Conservation (phyloP, 2,329 filamentous ascomycete genomes). For the Scedosporium apiospermum region DNA sequence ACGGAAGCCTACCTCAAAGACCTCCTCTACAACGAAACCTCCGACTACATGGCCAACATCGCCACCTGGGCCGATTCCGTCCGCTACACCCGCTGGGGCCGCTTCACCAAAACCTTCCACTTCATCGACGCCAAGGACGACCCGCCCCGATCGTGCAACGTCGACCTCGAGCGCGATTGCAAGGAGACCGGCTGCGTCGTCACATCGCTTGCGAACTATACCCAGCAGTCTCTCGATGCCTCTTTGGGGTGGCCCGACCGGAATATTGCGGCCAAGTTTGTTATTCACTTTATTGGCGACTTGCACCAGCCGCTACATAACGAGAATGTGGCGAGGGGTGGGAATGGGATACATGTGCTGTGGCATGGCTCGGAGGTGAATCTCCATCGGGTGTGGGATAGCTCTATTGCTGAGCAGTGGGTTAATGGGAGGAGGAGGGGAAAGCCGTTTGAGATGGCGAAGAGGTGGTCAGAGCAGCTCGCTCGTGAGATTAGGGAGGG, state of each 20-base stretch:
- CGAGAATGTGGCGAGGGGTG: constrained; percentile 54
- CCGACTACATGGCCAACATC: constrained; percentile 51
- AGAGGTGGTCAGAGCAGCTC: constrained; percentile 47
- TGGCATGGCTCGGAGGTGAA: constrained; percentile 52
- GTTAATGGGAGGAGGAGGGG: constrained; percentile 42
- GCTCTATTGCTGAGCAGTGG: constrained; percentile 55
- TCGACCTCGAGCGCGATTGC: constrained; percentile 53
- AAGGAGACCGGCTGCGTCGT: constrained; percentile 53
- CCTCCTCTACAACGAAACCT: constrained; percentile 43
- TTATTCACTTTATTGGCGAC: constrained; percentile 60
- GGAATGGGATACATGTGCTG: constrained; percentile 57
- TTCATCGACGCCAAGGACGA: constrained; percentile 60
- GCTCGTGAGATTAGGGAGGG: constrained; percentile 44
- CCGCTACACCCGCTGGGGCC: constrained; percentile 54
- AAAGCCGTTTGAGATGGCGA: constrained; percentile 39
- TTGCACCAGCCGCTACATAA: constrained; percentile 61
- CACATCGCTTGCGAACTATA: constrained; percentile 51
- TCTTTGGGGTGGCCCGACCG: constrained; percentile 34
- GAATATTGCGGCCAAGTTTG: constrained; percentile 54
- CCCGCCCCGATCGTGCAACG: constrained; percentile 47
- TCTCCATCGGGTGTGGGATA: constrained; percentile 67
- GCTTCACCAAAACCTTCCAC: constrained; percentile 54
- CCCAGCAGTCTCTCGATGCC: constrained; percentile 39
- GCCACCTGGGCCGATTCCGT: constrained; percentile 60
- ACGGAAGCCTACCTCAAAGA: constrained; percentile 49